These are phyloP conservation scores for Penicillium sp. DNA, from an alignment of 2,329 filamentous ascomycete genomes.

Conservation along the genomic window DNA sequence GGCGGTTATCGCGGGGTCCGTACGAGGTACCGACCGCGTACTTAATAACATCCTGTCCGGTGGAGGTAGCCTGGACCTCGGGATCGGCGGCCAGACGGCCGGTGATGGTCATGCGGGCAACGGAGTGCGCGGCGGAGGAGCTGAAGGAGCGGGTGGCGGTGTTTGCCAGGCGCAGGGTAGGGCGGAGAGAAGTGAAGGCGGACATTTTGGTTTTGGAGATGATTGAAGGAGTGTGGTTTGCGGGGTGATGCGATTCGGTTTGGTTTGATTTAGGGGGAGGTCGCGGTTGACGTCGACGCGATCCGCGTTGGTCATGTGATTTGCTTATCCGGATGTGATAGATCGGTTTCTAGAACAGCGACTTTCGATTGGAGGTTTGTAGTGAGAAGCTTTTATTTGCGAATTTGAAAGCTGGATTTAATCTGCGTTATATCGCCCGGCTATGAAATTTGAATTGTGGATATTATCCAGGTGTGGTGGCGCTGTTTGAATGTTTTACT, in stretches of 20 bases:
- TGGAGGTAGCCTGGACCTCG: conserved; percentile 69
- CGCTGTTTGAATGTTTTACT: too few species aligned
- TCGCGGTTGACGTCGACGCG: conserved; percentile 2
- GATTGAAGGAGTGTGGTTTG: not conserved
- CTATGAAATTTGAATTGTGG: too few species aligned
- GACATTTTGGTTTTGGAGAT: conserved; percentile 27
- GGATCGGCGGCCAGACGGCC: conserved; percentile 80
- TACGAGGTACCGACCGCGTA: conserved; percentile 72
- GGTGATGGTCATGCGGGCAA: conserved; percentile 82
- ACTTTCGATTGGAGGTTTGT: not conserved
- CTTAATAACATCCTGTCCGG: conserved; percentile 71
- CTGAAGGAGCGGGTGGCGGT: conserved; percentile 69
- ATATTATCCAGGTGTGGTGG: too few species aligned
- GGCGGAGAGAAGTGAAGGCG: conserved; percentile 54
- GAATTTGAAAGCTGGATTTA: not conserved
- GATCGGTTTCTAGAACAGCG: not conserved
- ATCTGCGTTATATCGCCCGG: too few species aligned
- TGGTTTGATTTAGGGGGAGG: not conserved
- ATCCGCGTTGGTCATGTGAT: conserved; percentile 1
- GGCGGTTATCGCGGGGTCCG: conserved; percentile 68
- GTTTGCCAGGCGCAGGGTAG: conserved; percentile 48
- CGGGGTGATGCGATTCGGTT: not conserved
- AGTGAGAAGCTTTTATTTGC: not conserved
- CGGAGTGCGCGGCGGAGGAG: conserved; percentile 58
- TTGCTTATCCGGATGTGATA: not conserved